Percentiles rank a stretch among this genome's conserved stretches.
phyloP scores from a whole-genome alignment of 1,284 basidiomycete species.

The Takashimella tepidaria region DNA sequence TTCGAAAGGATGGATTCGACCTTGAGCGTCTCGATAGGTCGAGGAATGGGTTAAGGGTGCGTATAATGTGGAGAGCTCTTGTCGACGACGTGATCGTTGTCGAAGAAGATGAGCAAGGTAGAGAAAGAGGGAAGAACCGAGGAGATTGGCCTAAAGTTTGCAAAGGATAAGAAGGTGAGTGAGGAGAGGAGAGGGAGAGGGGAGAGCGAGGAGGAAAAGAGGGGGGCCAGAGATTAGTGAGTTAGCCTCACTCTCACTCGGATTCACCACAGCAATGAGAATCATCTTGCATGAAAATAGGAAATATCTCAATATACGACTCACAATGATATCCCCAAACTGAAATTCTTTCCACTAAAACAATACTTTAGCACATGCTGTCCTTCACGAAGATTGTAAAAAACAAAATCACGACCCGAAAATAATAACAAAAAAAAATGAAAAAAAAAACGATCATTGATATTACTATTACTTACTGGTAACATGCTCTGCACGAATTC shows the following conservation, averaged over 20 bases:
- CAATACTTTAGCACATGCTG: not conserved
- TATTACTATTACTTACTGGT: constrained; percentile 33
- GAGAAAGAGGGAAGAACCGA: constrained; percentile 40
- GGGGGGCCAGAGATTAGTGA: too few species aligned
- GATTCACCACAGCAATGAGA: too few species aligned
- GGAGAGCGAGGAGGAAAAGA: too few species aligned
- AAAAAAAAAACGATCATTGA: not conserved
- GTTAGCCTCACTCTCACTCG: too few species aligned
- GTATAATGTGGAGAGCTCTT: constrained; percentile 41
- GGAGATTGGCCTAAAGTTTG: constrained; percentile 38
- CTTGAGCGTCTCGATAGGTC: constrained; percentile 41
- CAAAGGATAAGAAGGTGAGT: too few species aligned
- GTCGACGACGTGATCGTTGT: constrained; percentile 21
- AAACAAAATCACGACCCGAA: too few species aligned
- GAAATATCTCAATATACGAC: constrained; percentile 2
- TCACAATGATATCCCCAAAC: constrained; percentile 40
- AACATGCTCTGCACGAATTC: constrained; percentile 44
- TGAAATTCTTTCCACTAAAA: constrained; percentile 45
- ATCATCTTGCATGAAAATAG: too few species aligned
- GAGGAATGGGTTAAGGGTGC: constrained; percentile 33
- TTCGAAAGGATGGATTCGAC: constrained; percentile 33
- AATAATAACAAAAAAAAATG: not conserved
- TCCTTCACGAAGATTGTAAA: too few species aligned
- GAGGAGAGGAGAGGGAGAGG: too few species aligned
- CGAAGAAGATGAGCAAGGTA: constrained; percentile 39